A percentile compares a stretch with the other conserved stretches of the same genome.
Conservation (phyloP, 208 protist species). For the Paratrypanosoma confusum region DNA sequence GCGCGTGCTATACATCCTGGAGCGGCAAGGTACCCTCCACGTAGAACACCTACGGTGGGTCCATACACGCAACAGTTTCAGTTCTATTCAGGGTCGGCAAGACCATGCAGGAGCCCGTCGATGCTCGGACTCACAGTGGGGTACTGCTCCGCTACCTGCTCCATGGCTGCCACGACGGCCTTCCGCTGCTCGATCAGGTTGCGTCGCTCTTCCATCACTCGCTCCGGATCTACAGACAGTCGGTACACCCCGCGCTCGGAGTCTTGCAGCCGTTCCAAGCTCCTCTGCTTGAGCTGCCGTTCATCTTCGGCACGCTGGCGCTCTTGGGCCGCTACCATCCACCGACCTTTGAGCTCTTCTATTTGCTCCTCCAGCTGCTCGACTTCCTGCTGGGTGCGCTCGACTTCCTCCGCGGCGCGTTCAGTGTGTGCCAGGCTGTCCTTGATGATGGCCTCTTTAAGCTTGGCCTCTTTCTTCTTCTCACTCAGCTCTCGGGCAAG, state of each 20-base stretch:
- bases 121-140: slow-evolving; percentile 54
- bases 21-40: no score
- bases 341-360: slow-evolving; percentile 45
- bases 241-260: slow-evolving; percentile 73
- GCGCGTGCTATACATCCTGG: no score
- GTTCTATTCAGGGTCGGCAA: slow-evolving; percentile 40
- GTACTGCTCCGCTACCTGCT: slow-evolving; percentile 51
- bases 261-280: slow-evolving; percentile 73
- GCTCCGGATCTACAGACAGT: slow-evolving; percentile 60
- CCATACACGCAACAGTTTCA: neutral
- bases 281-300: slow-evolving; percentile 63
- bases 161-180: no score
- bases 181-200: no score
- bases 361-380: slow-evolving; percentile 57
- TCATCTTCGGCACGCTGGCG: slow-evolving; percentile 62
- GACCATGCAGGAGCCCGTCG: slow-evolving; percentile 52
- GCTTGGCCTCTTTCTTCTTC: slow-evolving; percentile 76
- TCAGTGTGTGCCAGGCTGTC: slow-evolving; percentile 74
- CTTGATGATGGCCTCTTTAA: slow-evolving; percentile 70
- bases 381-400: slow-evolving; percentile 64
- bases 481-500: slow-evolving; percentile 82
- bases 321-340: slow-evolving; percentile 43
- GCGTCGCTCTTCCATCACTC: slow-evolving; percentile 22
- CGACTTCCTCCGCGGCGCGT: slow-evolving; percentile 54
- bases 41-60: no score